These are phyloP conservation scores for Lepiota venenata DNA, from an alignment of 768 basidiomycete genomes.

Conservation along the genomic window DNA sequence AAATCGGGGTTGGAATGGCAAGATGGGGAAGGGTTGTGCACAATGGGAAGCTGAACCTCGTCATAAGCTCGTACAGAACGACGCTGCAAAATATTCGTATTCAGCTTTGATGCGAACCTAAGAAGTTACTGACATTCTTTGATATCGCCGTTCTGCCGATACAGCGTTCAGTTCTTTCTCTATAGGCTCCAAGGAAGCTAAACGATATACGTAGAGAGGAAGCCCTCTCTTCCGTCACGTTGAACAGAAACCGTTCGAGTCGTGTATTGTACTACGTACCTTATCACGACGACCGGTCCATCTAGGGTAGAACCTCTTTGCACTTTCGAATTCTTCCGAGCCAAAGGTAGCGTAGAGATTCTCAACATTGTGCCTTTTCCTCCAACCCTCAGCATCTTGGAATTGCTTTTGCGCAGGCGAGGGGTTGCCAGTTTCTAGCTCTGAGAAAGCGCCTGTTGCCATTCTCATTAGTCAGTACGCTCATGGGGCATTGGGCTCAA, in stretches of 20 bases:
- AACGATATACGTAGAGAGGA: slow-evolving; percentile 74
- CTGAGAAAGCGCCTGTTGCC: slow-evolving; percentile 73
- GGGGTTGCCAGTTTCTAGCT: slow-evolving; percentile 66
- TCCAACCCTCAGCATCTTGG: slow-evolving; percentile 63
- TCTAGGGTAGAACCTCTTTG: slow-evolving; percentile 68
- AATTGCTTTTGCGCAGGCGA: slow-evolving; percentile 71
- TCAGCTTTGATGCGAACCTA: background rate
- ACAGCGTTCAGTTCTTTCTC: slow-evolving; percentile 60
- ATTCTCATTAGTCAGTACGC: background rate
- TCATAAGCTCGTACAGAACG: slow-evolving; percentile 65
- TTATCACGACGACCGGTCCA: slow-evolving; percentile 82
- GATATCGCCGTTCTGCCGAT: slow-evolving; percentile 52
- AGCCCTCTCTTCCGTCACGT: slow-evolving; percentile 47
- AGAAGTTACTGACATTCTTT: slow-evolving; percentile 58
- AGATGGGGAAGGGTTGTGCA: slow-evolving; percentile 59
- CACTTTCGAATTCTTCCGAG: slow-evolving; percentile 52
- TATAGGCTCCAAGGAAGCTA: slow-evolving; percentile 56
- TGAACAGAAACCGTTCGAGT: background rate
- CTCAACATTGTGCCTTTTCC: slow-evolving; percentile 56
- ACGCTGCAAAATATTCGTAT: slow-evolving; percentile 35
- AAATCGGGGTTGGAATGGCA: slow-evolving; percentile 48
- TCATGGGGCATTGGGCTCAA: slow-evolving; percentile 2
- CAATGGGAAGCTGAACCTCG: slow-evolving; percentile 58
- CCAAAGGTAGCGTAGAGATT: slow-evolving; percentile 61
- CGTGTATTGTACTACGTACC: slow-evolving; percentile 30